These are phyloP conservation scores for Chloropicon primus DNA, from an alignment of 139 green algal genomes.

Conservation along the genomic window DNA sequence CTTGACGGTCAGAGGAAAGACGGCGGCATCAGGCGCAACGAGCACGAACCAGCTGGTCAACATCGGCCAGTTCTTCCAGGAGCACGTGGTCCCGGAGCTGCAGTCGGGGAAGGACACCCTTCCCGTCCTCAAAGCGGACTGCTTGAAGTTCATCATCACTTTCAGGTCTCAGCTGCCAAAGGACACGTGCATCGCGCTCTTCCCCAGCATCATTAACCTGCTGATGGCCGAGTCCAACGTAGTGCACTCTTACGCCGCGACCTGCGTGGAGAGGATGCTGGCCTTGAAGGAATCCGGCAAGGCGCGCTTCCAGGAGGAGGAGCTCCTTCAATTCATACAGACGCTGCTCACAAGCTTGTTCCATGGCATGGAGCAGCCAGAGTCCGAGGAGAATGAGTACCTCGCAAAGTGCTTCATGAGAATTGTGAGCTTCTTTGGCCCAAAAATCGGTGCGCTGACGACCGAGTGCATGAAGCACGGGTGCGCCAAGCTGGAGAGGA, in stretches of 20 bases:
- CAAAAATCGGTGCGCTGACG: background rate
- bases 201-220: slow-evolving; percentile 48
- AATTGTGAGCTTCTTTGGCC: slow-evolving; percentile 68
- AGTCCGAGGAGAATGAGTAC: slow-evolving; percentile 91
- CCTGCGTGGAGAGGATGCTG: slow-evolving; percentile 74
- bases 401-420: slow-evolving; percentile 78
- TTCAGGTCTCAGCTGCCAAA: slow-evolving; percentile 76
- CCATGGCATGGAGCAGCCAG: slow-evolving; percentile 53
- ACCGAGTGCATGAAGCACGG: slow-evolving; percentile 17
- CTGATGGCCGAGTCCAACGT: slow-evolving; percentile 65
- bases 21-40: slow-evolving; percentile 67
- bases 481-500: slow-evolving; percentile 49
- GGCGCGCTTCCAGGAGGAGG: slow-evolving; percentile 32
- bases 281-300: slow-evolving; percentile 38
- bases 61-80: slow-evolving; percentile 71
- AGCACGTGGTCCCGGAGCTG: slow-evolving; percentile 75
- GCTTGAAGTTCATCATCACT: slow-evolving; percentile 88
- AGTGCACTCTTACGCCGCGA: slow-evolving; percentile 93
- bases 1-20: slow-evolving; percentile 72
- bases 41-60: slow-evolving; percentile 78
- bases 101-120: slow-evolving; percentile 14
- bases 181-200: slow-evolving; percentile 31
- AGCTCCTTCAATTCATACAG: slow-evolving; percentile 50
- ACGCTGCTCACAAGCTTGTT: slow-evolving; percentile 73
- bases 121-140: slow-evolving; percentile 85